Conservation (phyloP, 2,329 filamentous ascomycete species). For the Paecilomyces fulvus region DNA sequence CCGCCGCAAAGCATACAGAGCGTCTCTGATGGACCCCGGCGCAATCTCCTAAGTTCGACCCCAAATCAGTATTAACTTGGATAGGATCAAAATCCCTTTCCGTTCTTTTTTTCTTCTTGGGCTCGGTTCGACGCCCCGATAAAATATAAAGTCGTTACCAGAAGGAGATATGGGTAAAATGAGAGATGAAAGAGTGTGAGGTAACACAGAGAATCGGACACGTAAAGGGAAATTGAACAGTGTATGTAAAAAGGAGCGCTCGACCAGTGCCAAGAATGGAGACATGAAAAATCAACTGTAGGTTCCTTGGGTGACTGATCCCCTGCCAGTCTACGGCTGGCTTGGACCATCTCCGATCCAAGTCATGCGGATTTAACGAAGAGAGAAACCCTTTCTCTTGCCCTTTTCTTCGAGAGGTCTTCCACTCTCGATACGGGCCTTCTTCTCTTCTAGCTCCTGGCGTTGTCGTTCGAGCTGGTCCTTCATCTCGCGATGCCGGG, state of each 20-base stretch:
- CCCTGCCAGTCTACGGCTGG: conserved; percentile 4
- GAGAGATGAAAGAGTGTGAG: conserved; percentile 24
- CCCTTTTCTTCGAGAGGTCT: conserved; percentile 94
- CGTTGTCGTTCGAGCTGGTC: conserved; percentile 96
- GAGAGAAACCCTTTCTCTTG: conserved; percentile 99
- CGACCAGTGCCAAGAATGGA: conserved; percentile 7
- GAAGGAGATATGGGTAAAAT: conserved; percentile 20
- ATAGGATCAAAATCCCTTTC: conserved; percentile 5
- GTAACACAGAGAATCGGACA: conserved; percentile 10
- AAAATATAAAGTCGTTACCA: conserved; percentile 22
- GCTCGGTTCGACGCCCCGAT: conserved; percentile 13
- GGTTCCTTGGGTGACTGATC: conserved; percentile 5
- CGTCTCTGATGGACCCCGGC: conserved; percentile 11
- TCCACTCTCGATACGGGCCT: conserved; percentile 86
- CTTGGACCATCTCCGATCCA: conserved; percentile 4
- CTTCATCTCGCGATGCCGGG: conserved; percentile 98
- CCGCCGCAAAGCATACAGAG: conserved; percentile 11
- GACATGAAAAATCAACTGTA: conserved; percentile 3
- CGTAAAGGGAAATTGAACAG: conserved; percentile 9
- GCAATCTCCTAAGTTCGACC: conserved; percentile 16
- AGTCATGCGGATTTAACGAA: conserved; percentile 57
- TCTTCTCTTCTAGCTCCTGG: conserved; percentile 96
- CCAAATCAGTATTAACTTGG: conserved; percentile 15
- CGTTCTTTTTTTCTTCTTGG: conserved; percentile 13
- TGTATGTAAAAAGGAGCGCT: conserved; percentile 6